A percentile compares a stretch with the other conserved stretches of the same genome.
phyloP scores from a whole-genome alignment of 331 rosid genomes.

The Quercus lobata region DNA sequence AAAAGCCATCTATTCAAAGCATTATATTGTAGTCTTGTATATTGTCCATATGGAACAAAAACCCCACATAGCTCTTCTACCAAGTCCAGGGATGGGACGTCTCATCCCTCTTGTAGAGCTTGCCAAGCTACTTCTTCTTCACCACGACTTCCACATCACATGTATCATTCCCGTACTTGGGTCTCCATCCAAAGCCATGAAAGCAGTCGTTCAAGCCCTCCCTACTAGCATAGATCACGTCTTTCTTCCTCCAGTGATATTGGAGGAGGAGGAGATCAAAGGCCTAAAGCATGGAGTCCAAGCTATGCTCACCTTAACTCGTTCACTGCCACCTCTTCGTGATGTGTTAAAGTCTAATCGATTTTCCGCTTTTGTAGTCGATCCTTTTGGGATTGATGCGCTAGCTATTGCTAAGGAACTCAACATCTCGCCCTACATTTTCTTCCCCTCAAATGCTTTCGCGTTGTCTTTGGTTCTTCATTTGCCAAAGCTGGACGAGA shows the following conservation, averaged over 20 bases:
- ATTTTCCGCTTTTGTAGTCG: not conserved
- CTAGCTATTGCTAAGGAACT: not conserved
- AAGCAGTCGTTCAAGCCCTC: conserved; percentile 30
- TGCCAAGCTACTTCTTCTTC: conserved; percentile 24
- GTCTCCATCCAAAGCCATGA: conserved; percentile 26
- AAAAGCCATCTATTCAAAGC: not conserved
- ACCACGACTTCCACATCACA: conserved; percentile 31
- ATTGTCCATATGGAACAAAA: not conserved
- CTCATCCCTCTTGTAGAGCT: conserved; percentile 45
- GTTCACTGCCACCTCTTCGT: conserved; percentile 1
- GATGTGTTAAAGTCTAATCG: not conserved
- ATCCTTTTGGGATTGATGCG: not conserved
- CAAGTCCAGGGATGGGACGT: conserved; percentile 46
- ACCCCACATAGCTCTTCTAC: conserved; percentile 27
- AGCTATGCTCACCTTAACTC: not conserved
- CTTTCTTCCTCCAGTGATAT: conserved; percentile 33
- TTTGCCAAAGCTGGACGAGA: conserved; percentile 1
- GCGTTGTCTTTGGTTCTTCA: not conserved
- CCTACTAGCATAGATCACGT: conserved; percentile 13
- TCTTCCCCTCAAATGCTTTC: not conserved
- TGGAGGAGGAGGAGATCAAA: conserved; percentile 1
- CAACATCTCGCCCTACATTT: not conserved
- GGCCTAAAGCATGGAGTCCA: not conserved
- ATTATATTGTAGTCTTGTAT: no score
- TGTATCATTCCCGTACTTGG: conserved; percentile 40